phyloP scores from a whole-genome alignment of 805 yeast species.

The Kodamaea lidongshanica region DNA sequence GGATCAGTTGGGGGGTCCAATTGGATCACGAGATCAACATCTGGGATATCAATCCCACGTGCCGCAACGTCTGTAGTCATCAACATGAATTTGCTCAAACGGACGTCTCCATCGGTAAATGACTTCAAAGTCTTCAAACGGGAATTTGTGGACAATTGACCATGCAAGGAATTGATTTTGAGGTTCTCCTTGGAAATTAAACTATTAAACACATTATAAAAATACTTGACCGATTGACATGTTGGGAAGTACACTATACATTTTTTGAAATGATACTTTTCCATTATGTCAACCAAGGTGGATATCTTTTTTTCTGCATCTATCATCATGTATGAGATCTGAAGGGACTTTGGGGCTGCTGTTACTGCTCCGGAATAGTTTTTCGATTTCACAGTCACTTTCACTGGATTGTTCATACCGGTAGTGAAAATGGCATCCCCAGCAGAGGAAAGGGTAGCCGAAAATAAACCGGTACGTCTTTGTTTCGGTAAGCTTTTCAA shows the following conservation, averaged over 20 bases:
- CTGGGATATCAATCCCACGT: constrained; percentile 91
- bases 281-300: constrained; percentile 47
- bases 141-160: constrained; percentile 77
- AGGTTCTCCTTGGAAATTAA: constrained; percentile 30
- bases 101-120: constrained; percentile 46
- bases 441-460: constrained; percentile 87
- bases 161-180: constrained; percentile 73
- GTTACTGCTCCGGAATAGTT: constrained; percentile 18
- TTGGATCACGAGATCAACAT: constrained; percentile 91
- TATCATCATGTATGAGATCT: constrained; percentile 53
- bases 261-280: constrained; percentile 57
- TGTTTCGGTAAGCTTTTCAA: constrained; percentile 75
- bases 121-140: constrained; percentile 64
- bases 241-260: constrained; percentile 92
- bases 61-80: constrained; percentile 99
- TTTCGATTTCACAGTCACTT: constrained; percentile 64
- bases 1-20: constrained; percentile 93
- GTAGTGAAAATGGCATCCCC: constrained; percentile 73
- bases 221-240: constrained; percentile 75
- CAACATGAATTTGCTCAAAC: constrained; percentile 48
- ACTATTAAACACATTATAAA: constrained; percentile 50
- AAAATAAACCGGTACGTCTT: constrained; percentile 86
- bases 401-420: constrained; percentile 91
- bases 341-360: constrained; percentile 57
- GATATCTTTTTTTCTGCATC: constrained; percentile 59